A percentile compares a stretch with the other conserved stretches of the same genome.
phyloP scores from a whole-genome alignment of 2,329 filamentous ascomycete species.

The Colletotrichum cuscutae region DNA sequence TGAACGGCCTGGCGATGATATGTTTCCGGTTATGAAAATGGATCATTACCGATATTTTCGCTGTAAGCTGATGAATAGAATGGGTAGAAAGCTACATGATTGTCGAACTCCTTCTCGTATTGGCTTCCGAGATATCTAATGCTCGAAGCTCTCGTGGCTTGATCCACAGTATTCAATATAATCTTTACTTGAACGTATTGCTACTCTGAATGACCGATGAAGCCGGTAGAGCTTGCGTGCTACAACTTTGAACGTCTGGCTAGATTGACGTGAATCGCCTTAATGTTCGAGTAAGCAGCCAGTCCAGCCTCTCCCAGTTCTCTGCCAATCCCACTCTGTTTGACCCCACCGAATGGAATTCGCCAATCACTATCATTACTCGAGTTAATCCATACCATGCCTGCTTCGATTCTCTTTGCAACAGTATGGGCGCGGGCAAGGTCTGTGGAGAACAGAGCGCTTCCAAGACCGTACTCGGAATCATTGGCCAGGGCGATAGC shows the following conservation, averaged over 20 bases:
- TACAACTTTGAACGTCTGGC: neutral
- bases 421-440: constrained; percentile 52
- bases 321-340: constrained; percentile 45
- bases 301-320: constrained; percentile 45
- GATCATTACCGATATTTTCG: too few species aligned
- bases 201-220: too few species aligned
- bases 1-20: too few species aligned
- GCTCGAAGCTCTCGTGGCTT: too few species aligned
- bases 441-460: constrained; percentile 66
- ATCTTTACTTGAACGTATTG: too few species aligned
- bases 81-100: too few species aligned
- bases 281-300: constrained; percentile 42
- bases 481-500: constrained; percentile 49
- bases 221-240: too few species aligned
- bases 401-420: constrained; percentile 63
- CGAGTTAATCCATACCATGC: constrained; percentile 56
- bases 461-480: constrained; percentile 65
- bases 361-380: constrained; percentile 45
- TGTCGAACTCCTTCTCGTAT: too few species aligned
- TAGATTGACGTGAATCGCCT: constrained; percentile 45
- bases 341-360: constrained; percentile 46
- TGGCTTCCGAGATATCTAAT: too few species aligned
- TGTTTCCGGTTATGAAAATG: too few species aligned
- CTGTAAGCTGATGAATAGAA: too few species aligned
- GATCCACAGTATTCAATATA: too few species aligned